Percentiles rank a stretch among this genome's conserved stretches.
Evolutionary conservation across 2,329 filamentous ascomycete species (phyloP).

Genomic region (Chrysosporium keratinophilum): DNA sequence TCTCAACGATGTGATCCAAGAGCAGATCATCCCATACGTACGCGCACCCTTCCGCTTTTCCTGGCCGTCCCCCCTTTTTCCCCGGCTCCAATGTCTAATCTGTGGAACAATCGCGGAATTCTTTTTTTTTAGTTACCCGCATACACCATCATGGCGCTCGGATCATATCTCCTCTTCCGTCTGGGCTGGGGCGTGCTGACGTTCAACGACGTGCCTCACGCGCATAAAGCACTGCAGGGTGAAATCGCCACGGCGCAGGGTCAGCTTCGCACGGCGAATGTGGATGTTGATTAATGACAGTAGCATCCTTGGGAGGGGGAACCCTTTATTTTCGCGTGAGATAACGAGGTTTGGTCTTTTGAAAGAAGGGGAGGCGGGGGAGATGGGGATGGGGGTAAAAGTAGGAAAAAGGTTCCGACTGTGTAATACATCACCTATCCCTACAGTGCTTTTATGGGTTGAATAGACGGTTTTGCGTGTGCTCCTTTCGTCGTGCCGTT

Average conservation of each 20-base stretch:
- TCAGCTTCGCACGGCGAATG: conserved; percentile 33
- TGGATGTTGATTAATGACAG: conserved; percentile 33
- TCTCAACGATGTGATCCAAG: conserved; percentile 64
- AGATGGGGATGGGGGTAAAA: no score
- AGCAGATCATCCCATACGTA: conserved; percentile 83
- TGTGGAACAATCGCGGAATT: background rate
- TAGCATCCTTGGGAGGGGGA: background rate
- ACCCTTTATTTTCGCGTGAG: no score
- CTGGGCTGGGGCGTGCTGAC: conserved; percentile 88
- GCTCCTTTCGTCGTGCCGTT: background rate
- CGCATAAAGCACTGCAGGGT: conserved; percentile 76
- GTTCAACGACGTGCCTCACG: conserved; percentile 90
- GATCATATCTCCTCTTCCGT: conserved; percentile 81
- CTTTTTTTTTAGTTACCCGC: conserved; percentile 86
- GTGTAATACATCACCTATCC: no score
- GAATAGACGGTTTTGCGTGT: no score
- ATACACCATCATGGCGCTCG: conserved; percentile 84
- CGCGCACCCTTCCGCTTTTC: conserved; percentile 29
- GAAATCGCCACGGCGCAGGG: conserved; percentile 54
- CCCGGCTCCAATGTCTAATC: background rate
- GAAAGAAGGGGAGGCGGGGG: no score
- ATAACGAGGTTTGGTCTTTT: no score
- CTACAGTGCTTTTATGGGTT: no score
- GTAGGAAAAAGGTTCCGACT: no score
- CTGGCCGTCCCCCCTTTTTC: background rate